Evolutionary conservation across 2,329 filamentous ascomycete genomes (phyloP).

Genomic region (Herpomyces periplanetae): DNA sequence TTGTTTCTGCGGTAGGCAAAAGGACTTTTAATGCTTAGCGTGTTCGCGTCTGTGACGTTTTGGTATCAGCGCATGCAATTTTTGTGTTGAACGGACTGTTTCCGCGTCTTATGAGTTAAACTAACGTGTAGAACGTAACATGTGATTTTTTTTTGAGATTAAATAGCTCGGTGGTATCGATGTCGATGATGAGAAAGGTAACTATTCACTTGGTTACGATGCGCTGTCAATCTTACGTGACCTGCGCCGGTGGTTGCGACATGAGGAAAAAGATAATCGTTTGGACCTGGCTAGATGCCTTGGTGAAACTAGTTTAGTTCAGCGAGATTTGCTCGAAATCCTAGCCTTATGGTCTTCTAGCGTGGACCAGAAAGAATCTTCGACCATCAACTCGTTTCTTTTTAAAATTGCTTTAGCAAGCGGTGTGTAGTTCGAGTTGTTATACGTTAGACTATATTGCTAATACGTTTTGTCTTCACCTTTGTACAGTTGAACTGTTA

Average conservation of each 20-base stretch:
- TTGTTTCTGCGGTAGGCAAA: conserved; percentile 48
- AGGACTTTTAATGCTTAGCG: neutral
- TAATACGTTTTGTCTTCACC: neutral
- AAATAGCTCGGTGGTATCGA: conserved; percentile 43
- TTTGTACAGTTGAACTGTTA: conserved; percentile 27
- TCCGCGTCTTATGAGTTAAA: conserved; percentile 1
- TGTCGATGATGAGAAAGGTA: conserved; percentile 33
- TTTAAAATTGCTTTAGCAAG: conserved; percentile 44
- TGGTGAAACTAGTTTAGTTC: conserved; percentile 62
- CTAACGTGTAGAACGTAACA: conserved; percentile 3
- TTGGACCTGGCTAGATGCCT: conserved; percentile 80
- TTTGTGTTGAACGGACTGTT: conserved; percentile 5
- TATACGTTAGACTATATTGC: neutral
- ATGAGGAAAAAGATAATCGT: conserved; percentile 67
- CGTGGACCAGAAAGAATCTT: too few relatives aligned
- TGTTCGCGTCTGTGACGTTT: neutral
- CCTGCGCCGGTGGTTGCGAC: conserved; percentile 74
- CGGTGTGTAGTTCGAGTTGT: conserved; percentile 10
- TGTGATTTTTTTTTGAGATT: conserved; percentile 3
- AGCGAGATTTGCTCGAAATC: conserved; percentile 60
- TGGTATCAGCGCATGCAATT: conserved; percentile 1
- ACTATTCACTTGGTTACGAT: conserved; percentile 68
- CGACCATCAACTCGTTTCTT: conserved; percentile 29
- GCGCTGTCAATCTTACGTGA: conserved; percentile 67
- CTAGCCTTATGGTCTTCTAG: conserved; percentile 46